A percentile compares a stretch with the other conserved stretches of the same genome.
Evolutionary conservation across 768 basidiomycete species (phyloP).

Genomic region (Kwoniella sp.): DNA sequence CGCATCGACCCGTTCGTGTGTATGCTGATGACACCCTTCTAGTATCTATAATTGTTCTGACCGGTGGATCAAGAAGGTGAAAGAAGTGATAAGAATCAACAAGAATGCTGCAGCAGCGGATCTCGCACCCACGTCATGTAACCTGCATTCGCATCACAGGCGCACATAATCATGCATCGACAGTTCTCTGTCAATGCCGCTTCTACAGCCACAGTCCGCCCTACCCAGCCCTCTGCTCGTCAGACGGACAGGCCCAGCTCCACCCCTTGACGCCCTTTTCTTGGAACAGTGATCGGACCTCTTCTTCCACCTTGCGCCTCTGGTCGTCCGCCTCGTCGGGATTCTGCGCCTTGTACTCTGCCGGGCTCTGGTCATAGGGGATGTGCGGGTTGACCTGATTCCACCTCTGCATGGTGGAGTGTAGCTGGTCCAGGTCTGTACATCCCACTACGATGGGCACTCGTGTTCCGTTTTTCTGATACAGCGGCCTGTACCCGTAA

Average conservation of each 20-base stretch:
- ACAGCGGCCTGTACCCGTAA: slow-evolving; percentile 40
- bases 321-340: slow-evolving; percentile 11
- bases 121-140: too few relatives aligned
- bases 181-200: background rate
- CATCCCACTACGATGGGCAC: slow-evolving; percentile 48
- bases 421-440: slow-evolving; percentile 43
- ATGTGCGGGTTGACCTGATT: background rate
- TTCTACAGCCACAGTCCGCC: background rate
- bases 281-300: slow-evolving; percentile 28
- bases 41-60: slow-evolving; percentile 21
- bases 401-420: slow-evolving; percentile 26
- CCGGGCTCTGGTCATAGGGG: background rate
- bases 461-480: slow-evolving; percentile 7
- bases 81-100: too few relatives aligned
- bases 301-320: slow-evolving; percentile 11
- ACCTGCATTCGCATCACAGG: too few relatives aligned
- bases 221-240: slow-evolving; percentile 7
- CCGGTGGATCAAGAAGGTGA: too few relatives aligned
- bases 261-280: slow-evolving; percentile 27
- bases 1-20: background rate
- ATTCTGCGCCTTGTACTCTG: background rate
- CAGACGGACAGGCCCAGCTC: slow-evolving; percentile 41
- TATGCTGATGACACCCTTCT: background rate
- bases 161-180: background rate
- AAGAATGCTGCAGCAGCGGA: too few relatives aligned